Conservation (phyloP, 345 rosid species). For the Rhodomyrtus tomentosa region DNA sequence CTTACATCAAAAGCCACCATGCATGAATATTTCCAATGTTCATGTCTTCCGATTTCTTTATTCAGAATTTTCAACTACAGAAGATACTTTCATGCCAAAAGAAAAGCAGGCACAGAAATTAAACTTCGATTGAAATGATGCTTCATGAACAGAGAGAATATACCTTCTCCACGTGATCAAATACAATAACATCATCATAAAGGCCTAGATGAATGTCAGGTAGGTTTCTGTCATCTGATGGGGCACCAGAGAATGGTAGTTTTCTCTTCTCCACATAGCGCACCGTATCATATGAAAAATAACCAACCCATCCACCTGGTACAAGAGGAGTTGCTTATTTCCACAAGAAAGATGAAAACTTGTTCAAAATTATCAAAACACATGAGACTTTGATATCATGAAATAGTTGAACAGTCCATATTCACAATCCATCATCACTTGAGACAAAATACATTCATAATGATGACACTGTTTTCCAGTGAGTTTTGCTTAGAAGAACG, state of each 20-base stretch:
- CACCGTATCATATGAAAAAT: constrained; percentile 90
- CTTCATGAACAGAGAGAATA: background rate
- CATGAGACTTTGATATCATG: background rate
- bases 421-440: background rate
- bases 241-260: constrained; percentile 62
- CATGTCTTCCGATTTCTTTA: background rate
- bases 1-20: background rate
- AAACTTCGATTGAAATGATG: background rate
- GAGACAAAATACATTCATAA: background rate
- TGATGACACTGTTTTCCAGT: background rate
- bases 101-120: background rate
- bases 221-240: constrained; percentile 77
- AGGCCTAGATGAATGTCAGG: constrained; percentile 96
- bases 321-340: background rate
- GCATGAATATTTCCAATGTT: background rate
- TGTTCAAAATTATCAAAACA: background rate
- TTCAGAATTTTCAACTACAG: background rate
- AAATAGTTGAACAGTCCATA: background rate
- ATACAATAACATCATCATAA: constrained; percentile 72
- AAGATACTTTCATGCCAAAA: background rate
- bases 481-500: background rate
- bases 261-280: constrained; percentile 84
- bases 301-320: constrained; percentile 97
- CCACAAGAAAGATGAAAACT: constrained; percentile 2
- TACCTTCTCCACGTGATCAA: constrained; percentile 92